Evolutionary conservation across 1,284 basidiomycete genomes (phyloP), one percentile per base, ranked within the genome.

Genomic region (Xerocomus amazonicus): DNA sequence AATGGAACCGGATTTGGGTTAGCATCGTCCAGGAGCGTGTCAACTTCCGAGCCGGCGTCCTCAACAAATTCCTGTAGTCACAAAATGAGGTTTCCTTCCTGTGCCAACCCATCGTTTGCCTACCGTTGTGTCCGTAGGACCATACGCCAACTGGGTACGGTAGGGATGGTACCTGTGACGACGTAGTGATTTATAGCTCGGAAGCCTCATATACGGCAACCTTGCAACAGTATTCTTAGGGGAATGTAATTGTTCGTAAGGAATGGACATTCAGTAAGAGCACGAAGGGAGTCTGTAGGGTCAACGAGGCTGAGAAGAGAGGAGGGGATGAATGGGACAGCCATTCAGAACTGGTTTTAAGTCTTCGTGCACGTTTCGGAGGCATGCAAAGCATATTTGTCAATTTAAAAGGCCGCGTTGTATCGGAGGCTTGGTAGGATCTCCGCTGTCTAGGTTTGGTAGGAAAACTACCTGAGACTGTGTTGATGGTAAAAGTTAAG

Each of bases 361-460:
- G 34, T 28, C 46, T 47, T 36, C 45, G 23, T 58, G 51, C 57
- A 61, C 57, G 62, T 56, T 62, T 54, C 43, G 43, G 47, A 59
- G 52, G 59, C 61, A 64, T 58, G 62, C 58, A 52, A 41, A 34
- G 41, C 26, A 27, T 56, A 48, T 43, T 48, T 42, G 39, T 40
- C 39, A 40, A 45, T 49, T 65, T 55, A 45, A 50, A 65, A 65
- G 53, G 35, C 62, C 59, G 60, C 60, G 50, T 61, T 59, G 41
- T 51, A 44, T 52, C 52, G 43, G 51, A 50, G 41, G 49, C 35
- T 32, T 42, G 45, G 46, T 14, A 38, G 33, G 56, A 62, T 64
- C 59, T 60, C 59, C 59, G 51, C 61, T 45, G 42, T 55, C 59
- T 62, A 40, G 36, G 61, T 63, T 50, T 49, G 51, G 51, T 47